Evolutionary conservation across 1,284 basidiomycete species (phyloP), one percentile per base, ranked within the genome.

Genomic region (Grifola frondosa): DNA sequence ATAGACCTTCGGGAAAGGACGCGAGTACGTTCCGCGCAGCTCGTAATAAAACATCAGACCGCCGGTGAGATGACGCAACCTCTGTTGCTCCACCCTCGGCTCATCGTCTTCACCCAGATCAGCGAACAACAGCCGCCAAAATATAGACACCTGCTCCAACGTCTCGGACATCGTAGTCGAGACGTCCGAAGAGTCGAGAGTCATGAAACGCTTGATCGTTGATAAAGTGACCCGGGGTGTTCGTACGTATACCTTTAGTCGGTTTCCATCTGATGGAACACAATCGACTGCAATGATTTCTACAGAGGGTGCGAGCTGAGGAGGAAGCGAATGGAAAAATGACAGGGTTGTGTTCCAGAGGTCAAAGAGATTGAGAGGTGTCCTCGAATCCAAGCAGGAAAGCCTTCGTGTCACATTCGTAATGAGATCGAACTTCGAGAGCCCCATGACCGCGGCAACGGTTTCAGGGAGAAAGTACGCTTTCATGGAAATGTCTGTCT

Each of bases 1-100:
- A 16, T 42, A 42, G 5, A 42, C 30, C 23, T 42, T 42, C 6
- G 40, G 40, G 22, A 11, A 25, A 7, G 32, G 31, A n/a, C 29
- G 3, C 3, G 23, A 2, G 21, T 17, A 4, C 11, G 28, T 26
- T 3, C 24, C 24, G 6, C 40, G 40, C 31, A 42, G 24, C 12
- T 42, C 40, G 24, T 25, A 42, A 21, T 42, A 42, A 33, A 42
- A 42, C 15, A 42, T 15, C 7, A 42, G 17, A 33, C 40, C 40
- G 7, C 24, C 24, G 8, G 40, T 42, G 7, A 13, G 32, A 24
- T 42, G 40, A 12, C 32, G 22, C 22, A 29, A 19, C 12, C 28
- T 22, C 10, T 16, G 24, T 21, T 34, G 6, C 12, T n/a, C 15
- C 3, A 42, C 24, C 6, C 22, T 12, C 6, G 40, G 40, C 21